Evolutionary conservation across 2,329 filamentous ascomycete genomes (phyloP), one percentile per base, ranked within the genome.

Genomic region (Aspergillus persii): DNA sequence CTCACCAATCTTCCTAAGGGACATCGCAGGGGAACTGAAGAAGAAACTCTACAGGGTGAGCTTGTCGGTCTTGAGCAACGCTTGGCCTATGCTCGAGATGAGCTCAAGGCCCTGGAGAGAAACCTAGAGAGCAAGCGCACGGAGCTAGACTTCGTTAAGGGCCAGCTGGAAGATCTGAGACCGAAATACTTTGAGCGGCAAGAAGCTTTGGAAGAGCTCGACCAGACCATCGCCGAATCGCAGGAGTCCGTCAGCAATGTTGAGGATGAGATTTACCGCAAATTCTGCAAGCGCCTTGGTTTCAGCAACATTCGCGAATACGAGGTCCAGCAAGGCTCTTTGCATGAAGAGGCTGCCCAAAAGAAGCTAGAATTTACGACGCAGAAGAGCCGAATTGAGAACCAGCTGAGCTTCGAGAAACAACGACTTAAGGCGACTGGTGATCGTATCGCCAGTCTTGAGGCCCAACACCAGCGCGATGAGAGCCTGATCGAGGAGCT

Each of bases 291-390:
- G 67, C 86, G 90, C 57, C 86, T 97, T 23, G 92, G 93, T 0
- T 98, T 96, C 73, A 83, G 86, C 59, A 89, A 96, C 69, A 96
- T 99, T 64, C 90, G 94, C 59, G 90, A 92, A 59, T 99, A 98
- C 69, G 92, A 98, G 73, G 89, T 89, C 29, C 93, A 96, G 66
- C 95, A 98, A 76, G 94, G 95, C 52, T 92, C 90, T 47, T 80
- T 96, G 52, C 93, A 98, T 75, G 91, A 96, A 73, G 92, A 98
- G 73, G 90, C 91, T 49, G 88, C 89, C 0, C 88, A 95, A 75
- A 93, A 93, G 80, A 91, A 91, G 63, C 87, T 90, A 55, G 88
- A 93, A 65, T 98, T 96, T 68, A 90, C 89, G 57, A 87, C 89
- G 3, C 95, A 99, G 72, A 84, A 83, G 66, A 86, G 82, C 61